phyloP scores from a whole-genome alignment of 2,329 filamentous ascomycete species.

The Colletotrichum sp. region DNA sequence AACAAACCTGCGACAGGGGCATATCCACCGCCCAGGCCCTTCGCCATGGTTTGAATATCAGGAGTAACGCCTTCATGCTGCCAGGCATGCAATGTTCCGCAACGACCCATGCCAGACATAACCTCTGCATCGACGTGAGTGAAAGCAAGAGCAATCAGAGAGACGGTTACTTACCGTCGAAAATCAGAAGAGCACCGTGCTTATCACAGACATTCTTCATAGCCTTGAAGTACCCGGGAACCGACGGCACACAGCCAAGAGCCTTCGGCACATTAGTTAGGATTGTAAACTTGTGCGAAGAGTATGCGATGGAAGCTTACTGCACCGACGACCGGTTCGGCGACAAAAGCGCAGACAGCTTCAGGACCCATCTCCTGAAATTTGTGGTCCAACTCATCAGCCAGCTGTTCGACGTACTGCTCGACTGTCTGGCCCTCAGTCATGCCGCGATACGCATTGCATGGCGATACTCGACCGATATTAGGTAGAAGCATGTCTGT shows the following conservation, averaged over 20 bases:
- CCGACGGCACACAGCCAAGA: conserved; percentile 70
- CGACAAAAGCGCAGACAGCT: conserved; percentile 63
- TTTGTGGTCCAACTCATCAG: conserved; percentile 69
- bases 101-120: conserved; percentile 16
- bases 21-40: conserved; percentile 63
- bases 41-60: conserved; percentile 64
- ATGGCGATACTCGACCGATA: conserved; percentile 67
- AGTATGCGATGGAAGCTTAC: conserved; percentile 47
- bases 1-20: conserved; percentile 59
- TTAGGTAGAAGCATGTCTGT: conserved; percentile 64
- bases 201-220: conserved; percentile 72
- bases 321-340: conserved; percentile 76
- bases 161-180: conserved; percentile 51
- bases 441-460: conserved; percentile 68
- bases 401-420: conserved; percentile 57
- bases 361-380: conserved; percentile 68
- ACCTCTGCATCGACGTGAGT: conserved; percentile 32
- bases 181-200: conserved; percentile 75
- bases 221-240: conserved; percentile 64
- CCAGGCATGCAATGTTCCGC: conserved; percentile 10
- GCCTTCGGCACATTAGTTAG: conserved; percentile 44
- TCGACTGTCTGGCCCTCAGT: conserved; percentile 55
- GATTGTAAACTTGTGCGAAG: accelerated
- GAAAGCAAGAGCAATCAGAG: background rate
- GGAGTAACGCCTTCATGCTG: conserved; percentile 39